Conservation (phyloP, 2,329 filamentous ascomycete species). For the Knoxdaviesia proteae region DNA sequence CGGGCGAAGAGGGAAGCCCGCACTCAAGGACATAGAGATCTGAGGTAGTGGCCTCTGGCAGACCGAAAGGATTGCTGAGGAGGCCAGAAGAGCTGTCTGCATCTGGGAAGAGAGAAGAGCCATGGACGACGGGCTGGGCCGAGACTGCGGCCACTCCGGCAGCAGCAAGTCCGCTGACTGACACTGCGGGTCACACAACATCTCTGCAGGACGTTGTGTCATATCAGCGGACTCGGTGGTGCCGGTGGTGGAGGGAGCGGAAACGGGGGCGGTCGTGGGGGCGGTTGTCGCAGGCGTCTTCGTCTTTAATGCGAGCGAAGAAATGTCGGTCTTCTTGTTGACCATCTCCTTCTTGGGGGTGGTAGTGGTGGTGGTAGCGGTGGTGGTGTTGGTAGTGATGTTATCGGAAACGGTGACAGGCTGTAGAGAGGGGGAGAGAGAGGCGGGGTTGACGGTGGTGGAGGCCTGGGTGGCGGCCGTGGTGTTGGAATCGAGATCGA, state of each 20-base stretch:
- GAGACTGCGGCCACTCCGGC: slow-evolving; percentile 21
- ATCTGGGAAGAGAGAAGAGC: slow-evolving; percentile 22
- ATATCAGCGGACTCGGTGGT: slow-evolving; percentile 46
- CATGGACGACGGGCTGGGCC: slow-evolving; percentile 1
- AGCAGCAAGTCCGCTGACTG: slow-evolving; percentile 51
- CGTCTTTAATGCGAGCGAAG: neutral
- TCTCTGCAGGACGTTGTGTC: slow-evolving; percentile 99
- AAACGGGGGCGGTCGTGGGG: slow-evolving; percentile 4
- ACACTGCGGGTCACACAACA: slow-evolving; percentile 99
- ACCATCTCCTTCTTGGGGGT: slow-evolving; percentile 9
- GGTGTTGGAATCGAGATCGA: slow-evolving; percentile 7
- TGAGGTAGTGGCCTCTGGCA: slow-evolving; percentile 48
- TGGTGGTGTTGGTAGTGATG: slow-evolving; percentile 1
- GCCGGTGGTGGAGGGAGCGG: slow-evolving; percentile 8
- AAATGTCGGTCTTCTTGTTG: slow-evolving; percentile 4
- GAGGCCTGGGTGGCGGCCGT: slow-evolving; percentile 3
- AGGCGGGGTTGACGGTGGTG: slow-evolving; percentile 38
- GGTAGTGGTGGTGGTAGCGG: slow-evolving; percentile 1
- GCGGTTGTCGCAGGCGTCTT: slow-evolving; percentile 2
- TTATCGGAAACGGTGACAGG: slow-evolving; percentile 24
- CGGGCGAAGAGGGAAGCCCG: slow-evolving; percentile 54
- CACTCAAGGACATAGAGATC: slow-evolving; percentile 60
- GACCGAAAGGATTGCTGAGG: slow-evolving; percentile 47
- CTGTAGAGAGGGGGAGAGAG: slow-evolving; percentile 34
- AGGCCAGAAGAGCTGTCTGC: slow-evolving; percentile 41